Base-by-base conservation (phyloP, 352 stramenopile genomes). In the Plasmopara halstedii region DNA sequence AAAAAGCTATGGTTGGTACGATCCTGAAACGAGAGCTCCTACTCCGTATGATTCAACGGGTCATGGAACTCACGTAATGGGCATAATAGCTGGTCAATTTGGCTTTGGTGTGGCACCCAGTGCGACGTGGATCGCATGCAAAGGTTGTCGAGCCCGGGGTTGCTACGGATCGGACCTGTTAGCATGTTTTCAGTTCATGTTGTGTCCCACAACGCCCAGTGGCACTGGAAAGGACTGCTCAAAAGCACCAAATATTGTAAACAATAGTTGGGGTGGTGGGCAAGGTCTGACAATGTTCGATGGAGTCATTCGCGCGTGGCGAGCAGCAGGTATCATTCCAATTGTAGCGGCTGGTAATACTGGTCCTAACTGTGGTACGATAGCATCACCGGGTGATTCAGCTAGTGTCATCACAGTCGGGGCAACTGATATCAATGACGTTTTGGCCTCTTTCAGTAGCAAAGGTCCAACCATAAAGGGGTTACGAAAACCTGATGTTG, bases 241-340 rank as follows among this genome's bases (percentile, higher is more conserved):
- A 3, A 81, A 81, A 50, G 56, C 58, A 4, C 73, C 70, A 2
- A 38, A 65, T 19, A 63, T 85, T 3, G 59, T 88, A 8, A 88
- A 73, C 70, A 88, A 85, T 45, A 84, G 70, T 46, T 88, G 76
- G 76, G 73, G 71, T 21, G 71, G 58, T 22, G 69, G 67, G 1
- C 70, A 79, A 31, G 68, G 62, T 0, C 33, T 75, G 4, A 56
- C 57, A 2, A 69, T 56, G 17, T 83, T 80, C 23, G 51, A 73
- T 36, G 43, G 34, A 15, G 67, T 75, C 2, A 67, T 85, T 14
- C 61, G 62, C 6, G 58, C 61, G 10, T 83, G 71, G 65, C 50
- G 61, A 36, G 42, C 55, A 1, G 67, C 64, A 2, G 70, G 71
- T 1, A 87, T 85, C 34, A 81, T 85, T 41, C 68, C 70, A 1